These are phyloP conservation scores for Leonotis leonurus DNA, from an alignment of 257 asterid species.

Conservation along the genomic window DNA sequence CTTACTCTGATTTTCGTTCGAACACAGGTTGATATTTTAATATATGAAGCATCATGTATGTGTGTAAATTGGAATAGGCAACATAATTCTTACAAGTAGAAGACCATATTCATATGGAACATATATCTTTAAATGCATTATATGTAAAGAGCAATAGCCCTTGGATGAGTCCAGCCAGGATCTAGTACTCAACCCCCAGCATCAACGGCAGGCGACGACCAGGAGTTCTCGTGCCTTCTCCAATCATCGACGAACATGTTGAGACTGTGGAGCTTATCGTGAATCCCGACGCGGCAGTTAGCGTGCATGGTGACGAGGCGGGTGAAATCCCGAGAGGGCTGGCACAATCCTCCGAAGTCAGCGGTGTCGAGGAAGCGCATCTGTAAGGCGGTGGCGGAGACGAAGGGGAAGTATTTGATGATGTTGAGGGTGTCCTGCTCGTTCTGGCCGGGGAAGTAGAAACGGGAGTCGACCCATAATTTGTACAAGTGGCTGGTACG, in stretches of 20 bases:
- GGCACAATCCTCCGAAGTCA: constrained; percentile 56
- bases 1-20: too few relatives aligned
- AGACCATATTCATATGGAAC: too few relatives aligned
- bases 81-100: too few relatives aligned
- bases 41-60: too few relatives aligned
- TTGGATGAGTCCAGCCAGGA: too few relatives aligned
- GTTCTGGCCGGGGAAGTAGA: constrained; percentile 36
- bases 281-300: constrained; percentile 55
- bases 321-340: constrained; percentile 41
- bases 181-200: too few relatives aligned
- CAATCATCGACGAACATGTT: constrained; percentile 42
- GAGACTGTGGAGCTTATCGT: constrained; percentile 45
- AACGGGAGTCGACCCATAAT: constrained; percentile 33
- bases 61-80: too few relatives aligned
- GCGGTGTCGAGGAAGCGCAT: constrained; percentile 46
- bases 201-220: too few relatives aligned
- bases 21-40: too few relatives aligned
- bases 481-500: constrained; percentile 44
- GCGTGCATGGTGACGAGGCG: constrained; percentile 58
- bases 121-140: too few relatives aligned
- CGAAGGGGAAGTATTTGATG: constrained; percentile 32
- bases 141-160: too few relatives aligned
- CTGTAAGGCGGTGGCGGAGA: constrained; percentile 28
- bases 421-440: constrained; percentile 57
- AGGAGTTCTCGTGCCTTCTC: constrained; percentile 38